A percentile compares a stretch with the other conserved stretches of the same genome.
Conservation (phyloP, 306 rosid genomes). For the Trifolium repens region DNA sequence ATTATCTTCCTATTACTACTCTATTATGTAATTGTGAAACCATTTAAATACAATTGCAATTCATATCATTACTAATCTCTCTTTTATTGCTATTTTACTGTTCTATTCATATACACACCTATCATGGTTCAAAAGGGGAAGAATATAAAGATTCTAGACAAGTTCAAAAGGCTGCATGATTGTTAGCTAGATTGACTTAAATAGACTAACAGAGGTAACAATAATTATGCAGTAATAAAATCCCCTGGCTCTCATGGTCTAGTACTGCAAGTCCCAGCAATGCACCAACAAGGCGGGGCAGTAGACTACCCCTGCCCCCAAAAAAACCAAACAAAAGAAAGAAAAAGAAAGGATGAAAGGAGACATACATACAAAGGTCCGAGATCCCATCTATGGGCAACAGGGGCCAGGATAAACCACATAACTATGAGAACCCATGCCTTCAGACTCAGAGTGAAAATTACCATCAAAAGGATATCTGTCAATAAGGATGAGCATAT, state of each 20-base stretch:
- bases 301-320: slow-evolving; percentile 8
- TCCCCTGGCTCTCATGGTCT: slow-evolving; percentile 20
- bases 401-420: slow-evolving; percentile 93
- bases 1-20: too few species aligned
- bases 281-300: neutral
- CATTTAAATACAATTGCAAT: too few species aligned
- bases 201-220: slow-evolving; percentile 25
- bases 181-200: slow-evolving; percentile 33
- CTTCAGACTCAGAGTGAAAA: slow-evolving; percentile 85
- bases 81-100: too few species aligned
- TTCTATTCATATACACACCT: too few species aligned
- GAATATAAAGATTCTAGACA: slow-evolving; percentile 6
- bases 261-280: slow-evolving; percentile 30
- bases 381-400: slow-evolving; percentile 83
- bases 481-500: slow-evolving; percentile 46
- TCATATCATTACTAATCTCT: too few species aligned
- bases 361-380: slow-evolving; percentile 90
- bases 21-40: too few species aligned
- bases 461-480: slow-evolving; percentile 89
- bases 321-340: neutral
- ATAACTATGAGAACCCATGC: slow-evolving; percentile 69
- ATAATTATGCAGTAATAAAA: slow-evolving; percentile 9
- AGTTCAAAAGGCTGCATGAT: slow-evolving; percentile 19
- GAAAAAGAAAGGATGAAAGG: slow-evolving; percentile 14
- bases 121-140: neutral